Base-by-base conservation (phyloP, 768 basidiomycete genomes). In the Hericium coralloides region DNA sequence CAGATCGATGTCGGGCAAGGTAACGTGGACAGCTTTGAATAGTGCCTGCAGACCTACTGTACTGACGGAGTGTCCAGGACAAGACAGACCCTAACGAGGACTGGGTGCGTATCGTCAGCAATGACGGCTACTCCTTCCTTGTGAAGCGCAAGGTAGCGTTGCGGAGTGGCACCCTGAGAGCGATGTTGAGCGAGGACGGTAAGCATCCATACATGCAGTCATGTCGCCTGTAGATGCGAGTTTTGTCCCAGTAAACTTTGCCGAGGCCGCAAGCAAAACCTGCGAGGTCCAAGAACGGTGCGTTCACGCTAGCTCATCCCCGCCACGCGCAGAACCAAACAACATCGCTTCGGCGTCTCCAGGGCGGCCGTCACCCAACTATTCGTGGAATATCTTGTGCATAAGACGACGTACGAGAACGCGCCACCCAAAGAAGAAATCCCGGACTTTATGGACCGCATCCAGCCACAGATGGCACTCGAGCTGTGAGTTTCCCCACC, bases 381-480 rank as follows among this genome's bases (percentile, higher is more conserved):
- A 66, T 76, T 95, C 53, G 78, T 92, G 43, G 94, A 98, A 69
- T 97, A 92, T 67, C 89, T 95, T 73, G 74, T 81, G 36, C 94
- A 88, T 76, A 94, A 89, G 71, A 74, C 83, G 1, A 78, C 92
- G 59, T 92, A 91, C 66, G 83, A 86, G 59, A 78, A 79, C n/a
- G 75, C 73, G 1, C 81, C 79, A 0, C 73, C 81, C 7, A 90
- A 85, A 61, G 91, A 93, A 63, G 89, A 92, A 51, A 74, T 89
- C 20, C 91, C 92, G 20, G 93, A 97, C 63, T 87, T 93, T 61
- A 70, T 79, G 60, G 92, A 95, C 61, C 80, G 94, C 18, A 79
- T 98, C 52, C 84, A 85, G 1, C 90, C 90, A 1, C 93, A 95
- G 68, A 80, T 97, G 49, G 89, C 89, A 1, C 71, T 98, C 6